Evolutionary conservation across 2,329 filamentous ascomycete genomes (phyloP).

Genomic region (Cryphonectria radicalis): DNA sequence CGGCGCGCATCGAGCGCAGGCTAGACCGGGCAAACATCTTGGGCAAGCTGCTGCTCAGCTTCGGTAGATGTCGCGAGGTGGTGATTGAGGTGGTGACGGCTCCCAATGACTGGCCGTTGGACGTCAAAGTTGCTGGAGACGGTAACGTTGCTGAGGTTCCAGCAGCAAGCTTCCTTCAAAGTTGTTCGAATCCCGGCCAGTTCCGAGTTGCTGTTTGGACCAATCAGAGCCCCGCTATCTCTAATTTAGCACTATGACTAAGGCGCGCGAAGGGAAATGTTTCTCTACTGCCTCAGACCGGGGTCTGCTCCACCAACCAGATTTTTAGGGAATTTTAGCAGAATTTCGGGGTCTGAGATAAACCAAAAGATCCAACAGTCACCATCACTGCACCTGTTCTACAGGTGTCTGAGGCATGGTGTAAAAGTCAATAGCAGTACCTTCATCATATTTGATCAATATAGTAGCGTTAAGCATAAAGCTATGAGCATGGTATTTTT

Average conservation of each 20-base stretch:
- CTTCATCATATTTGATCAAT: neutral
- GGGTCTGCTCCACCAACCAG: neutral
- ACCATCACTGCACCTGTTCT: constrained; percentile 12
- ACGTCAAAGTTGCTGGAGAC: constrained; percentile 32
- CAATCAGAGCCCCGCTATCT: constrained; percentile 28
- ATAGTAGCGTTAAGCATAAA: neutral
- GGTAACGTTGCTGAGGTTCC: constrained; percentile 29
- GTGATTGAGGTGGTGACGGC: constrained; percentile 43
- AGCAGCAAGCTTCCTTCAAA: constrained; percentile 25
- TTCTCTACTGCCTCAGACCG: neutral
- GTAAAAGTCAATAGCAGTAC: neutral
- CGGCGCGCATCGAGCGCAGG: constrained; percentile 84
- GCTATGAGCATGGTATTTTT: neutral
- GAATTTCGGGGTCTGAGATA: neutral
- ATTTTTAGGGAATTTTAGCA: neutral
- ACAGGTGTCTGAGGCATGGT: neutral
- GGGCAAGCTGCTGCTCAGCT: constrained; percentile 52
- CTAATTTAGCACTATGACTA: constrained; percentile 17
- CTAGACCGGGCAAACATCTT: constrained; percentile 93
- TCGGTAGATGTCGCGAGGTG: constrained; percentile 39
- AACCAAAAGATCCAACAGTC: constrained; percentile 17
- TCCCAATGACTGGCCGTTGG: constrained; percentile 41
- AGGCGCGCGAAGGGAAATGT: neutral
- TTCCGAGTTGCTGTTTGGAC: constrained; percentile 24
- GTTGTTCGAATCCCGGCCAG: constrained; percentile 26